Percentiles rank a stretch among this genome's conserved stretches.
Evolutionary conservation across 2,329 filamentous ascomycete genomes (phyloP).

Genomic region (Monosporascus sp.): DNA sequence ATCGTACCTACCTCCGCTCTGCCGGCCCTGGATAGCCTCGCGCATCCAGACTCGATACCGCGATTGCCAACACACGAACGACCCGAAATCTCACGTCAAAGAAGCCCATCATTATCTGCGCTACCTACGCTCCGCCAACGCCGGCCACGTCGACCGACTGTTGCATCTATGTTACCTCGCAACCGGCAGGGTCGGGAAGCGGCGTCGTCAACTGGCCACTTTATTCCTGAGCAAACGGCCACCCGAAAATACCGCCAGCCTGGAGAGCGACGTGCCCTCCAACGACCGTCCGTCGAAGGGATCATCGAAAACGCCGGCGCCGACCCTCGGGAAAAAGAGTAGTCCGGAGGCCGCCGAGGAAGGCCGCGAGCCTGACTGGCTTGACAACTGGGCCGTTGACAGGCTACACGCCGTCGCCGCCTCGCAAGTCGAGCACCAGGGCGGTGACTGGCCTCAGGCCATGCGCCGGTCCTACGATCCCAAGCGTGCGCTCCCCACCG

Average conservation of each 20-base stretch:
- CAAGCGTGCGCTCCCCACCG: constrained; percentile 29
- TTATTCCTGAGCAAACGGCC: constrained; percentile 31
- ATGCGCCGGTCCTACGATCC: constrained; percentile 30
- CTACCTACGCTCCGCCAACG: constrained; percentile 46
- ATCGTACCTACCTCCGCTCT: constrained; percentile 51
- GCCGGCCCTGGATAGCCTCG: constrained; percentile 36
- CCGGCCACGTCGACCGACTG: constrained; percentile 43
- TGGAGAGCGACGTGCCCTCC: constrained; percentile 25
- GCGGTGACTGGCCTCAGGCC: constrained; percentile 17
- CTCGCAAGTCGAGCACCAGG: constrained; percentile 35
- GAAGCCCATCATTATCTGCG: constrained; percentile 39
- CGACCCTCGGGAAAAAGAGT: not conserved
- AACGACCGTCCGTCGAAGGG: no score
- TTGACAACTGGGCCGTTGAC: constrained; percentile 43
- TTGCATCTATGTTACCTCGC: constrained; percentile 39
- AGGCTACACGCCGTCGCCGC: constrained; percentile 37
- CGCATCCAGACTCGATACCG: constrained; percentile 43
- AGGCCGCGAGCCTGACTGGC: constrained; percentile 29
- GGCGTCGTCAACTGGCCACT: constrained; percentile 42
- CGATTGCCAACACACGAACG: constrained; percentile 25
- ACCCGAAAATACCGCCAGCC: constrained; percentile 33
- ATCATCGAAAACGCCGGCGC: not conserved
- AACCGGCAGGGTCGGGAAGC: constrained; percentile 48
- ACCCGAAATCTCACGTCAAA: constrained; percentile 26
- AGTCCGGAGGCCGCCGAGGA: not conserved